Conservation (phyloP, 2,329 filamentous ascomycete species). For the Aspergillus sp. region DNA sequence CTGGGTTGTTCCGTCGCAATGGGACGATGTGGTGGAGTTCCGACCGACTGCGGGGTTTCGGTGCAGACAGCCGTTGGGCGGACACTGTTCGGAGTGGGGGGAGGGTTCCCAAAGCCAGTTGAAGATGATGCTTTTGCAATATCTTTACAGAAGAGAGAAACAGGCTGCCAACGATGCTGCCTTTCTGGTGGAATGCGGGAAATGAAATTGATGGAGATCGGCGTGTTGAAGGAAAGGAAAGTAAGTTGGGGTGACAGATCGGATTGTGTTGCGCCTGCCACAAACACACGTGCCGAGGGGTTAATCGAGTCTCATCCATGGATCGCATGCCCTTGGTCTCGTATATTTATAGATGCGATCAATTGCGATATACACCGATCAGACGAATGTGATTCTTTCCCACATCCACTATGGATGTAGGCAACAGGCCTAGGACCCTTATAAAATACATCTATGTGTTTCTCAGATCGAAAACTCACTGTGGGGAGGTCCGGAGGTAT, state of each 20-base stretch:
- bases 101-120: not conserved
- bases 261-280: not conserved
- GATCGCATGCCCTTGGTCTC: not conserved
- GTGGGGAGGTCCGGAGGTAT: too few species aligned
- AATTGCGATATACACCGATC: too few species aligned
- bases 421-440: too few species aligned
- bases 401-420: too few species aligned
- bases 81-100: not conserved
- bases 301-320: not conserved
- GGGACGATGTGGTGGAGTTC: slow-evolving; percentile 2
- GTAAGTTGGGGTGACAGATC: not conserved
- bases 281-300: not conserved
- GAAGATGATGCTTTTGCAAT: not conserved
- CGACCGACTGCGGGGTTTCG: slow-evolving; percentile 6
- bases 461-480: too few species aligned
- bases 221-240: not conserved
- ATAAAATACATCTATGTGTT: too few species aligned
- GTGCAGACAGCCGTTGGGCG: not conserved
- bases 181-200: too few species aligned
- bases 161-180: too few species aligned
- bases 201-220: not conserved
- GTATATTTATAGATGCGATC: too few species aligned
- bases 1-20: not conserved
- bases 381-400: too few species aligned
- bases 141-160: not conserved